phyloP scores from a whole-genome alignment of 176 grass and related monocot genomes.

The Puya raimondii region DNA sequence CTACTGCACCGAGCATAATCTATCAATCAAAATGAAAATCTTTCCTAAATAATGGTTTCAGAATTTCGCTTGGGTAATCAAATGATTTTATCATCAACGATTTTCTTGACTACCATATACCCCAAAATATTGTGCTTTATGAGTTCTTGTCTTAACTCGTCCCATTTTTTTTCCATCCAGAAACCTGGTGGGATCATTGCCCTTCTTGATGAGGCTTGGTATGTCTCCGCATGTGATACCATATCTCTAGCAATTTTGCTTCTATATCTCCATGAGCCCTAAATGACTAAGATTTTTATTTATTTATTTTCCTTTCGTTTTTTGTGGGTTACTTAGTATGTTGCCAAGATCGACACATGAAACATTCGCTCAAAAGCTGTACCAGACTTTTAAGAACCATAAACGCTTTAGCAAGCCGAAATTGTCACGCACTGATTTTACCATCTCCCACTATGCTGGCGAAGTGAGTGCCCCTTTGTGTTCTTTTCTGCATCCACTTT shows the following conservation, averaged over 20 bases:
- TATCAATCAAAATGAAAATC: too few species aligned
- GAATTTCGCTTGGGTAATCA: too few species aligned
- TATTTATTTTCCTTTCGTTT: background rate
- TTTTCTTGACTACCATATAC: too few species aligned
- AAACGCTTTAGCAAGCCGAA: constrained; percentile 89
- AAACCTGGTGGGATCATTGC: constrained; percentile 98
- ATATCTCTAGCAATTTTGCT: background rate
- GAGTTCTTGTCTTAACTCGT: background rate
- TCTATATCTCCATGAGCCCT: background rate
- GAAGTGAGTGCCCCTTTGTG: constrained; percentile 52
- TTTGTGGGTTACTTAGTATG: constrained; percentile 53
- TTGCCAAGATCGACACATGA: constrained; percentile 91
- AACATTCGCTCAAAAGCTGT: constrained; percentile 96
- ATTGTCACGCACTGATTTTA: constrained; percentile 84
- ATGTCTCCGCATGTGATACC: constrained; percentile 9
- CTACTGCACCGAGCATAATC: background rate
- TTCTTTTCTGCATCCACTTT: constrained; percentile 8
- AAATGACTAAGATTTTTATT: background rate
- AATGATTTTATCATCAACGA: too few species aligned
- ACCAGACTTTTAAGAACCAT: constrained; percentile 88
- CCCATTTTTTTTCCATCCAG: constrained; percentile 37
- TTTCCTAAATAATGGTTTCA: too few species aligned
- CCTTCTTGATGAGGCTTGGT: constrained; percentile 98
- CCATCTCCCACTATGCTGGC: constrained; percentile 90
- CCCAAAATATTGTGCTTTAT: background rate